These are phyloP conservation scores for Mayamaea pseudoterrestris DNA, from an alignment of 108 stramenopile species.

Conservation along the genomic window DNA sequence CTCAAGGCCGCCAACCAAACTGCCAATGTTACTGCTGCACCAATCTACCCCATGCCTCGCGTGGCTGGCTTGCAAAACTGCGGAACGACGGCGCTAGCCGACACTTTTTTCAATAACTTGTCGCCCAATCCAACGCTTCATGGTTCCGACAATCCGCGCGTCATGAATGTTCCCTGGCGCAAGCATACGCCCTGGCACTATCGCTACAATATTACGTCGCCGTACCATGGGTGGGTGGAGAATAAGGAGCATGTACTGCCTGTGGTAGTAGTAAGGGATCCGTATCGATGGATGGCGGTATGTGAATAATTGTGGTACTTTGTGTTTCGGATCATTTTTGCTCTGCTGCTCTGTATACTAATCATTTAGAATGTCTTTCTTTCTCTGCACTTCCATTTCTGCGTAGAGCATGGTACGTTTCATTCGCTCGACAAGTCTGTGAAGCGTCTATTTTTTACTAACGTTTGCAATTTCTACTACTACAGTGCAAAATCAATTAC, in stretches of 20 bases:
- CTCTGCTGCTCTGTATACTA: background rate
- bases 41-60: slow-evolving; percentile 5
- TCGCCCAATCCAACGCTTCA: too few species aligned
- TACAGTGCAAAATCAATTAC: slow-evolving; percentile 2
- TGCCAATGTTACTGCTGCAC: slow-evolving; percentile 12
- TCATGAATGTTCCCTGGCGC: slow-evolving; percentile 62
- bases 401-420: background rate
- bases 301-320: slow-evolving; percentile 3
- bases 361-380: background rate
- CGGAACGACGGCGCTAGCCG: slow-evolving; percentile 63
- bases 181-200: slow-evolving; percentile 62
- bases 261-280: slow-evolving; percentile 72
- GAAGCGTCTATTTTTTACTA: too few species aligned
- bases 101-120: background rate
- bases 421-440: background rate
- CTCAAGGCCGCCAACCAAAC: too few species aligned
- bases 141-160: background rate
- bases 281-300: slow-evolving; percentile 65
- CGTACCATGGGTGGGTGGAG: background rate
- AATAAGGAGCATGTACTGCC: slow-evolving; percentile 20
- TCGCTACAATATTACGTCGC: slow-evolving; percentile 18
- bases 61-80: slow-evolving; percentile 71
- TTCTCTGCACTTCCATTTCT: background rate
- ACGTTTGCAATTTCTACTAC: too few species aligned
- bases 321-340: background rate